A percentile compares a stretch with the other conserved stretches of the same genome.
phyloP scores from a whole-genome alignment of 441 rosid species.

The Euphorbia schlechtendalii region DNA sequence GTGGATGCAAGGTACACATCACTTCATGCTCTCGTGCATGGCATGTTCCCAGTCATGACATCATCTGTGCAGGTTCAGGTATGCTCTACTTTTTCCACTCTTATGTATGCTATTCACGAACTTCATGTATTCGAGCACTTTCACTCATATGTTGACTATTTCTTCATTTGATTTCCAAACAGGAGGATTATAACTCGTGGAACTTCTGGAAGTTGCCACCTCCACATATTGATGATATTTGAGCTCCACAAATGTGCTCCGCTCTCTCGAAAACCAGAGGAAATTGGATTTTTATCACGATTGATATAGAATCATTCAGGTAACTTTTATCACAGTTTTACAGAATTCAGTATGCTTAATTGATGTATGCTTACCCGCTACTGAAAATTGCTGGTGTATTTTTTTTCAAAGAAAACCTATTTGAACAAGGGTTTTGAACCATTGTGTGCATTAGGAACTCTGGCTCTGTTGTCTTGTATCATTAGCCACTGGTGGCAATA shows the following conservation, averaged over 20 bases:
- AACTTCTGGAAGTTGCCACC: slow-evolving; percentile 90
- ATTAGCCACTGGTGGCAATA: slow-evolving; percentile 8
- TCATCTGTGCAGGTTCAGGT: slow-evolving; percentile 62
- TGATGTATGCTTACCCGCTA: not conserved
- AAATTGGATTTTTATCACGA: slow-evolving; percentile 11
- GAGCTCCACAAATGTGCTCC: slow-evolving; percentile 18
- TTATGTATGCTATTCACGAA: too few relatives aligned
- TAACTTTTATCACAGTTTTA: slow-evolving; percentile 7
- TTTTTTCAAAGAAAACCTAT: not conserved
- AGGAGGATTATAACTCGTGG: slow-evolving; percentile 95
- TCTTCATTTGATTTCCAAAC: slow-evolving; percentile 16
- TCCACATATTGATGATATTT: slow-evolving; percentile 37
- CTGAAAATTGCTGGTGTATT: not conserved
- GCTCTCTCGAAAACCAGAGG: slow-evolving; percentile 8
- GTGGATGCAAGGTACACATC: slow-evolving; percentile 71
- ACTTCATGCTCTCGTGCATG: slow-evolving; percentile 74
- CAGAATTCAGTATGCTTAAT: not conserved
- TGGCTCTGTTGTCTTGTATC: not conserved
- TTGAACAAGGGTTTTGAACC: not conserved
- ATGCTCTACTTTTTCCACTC: too few relatives aligned
- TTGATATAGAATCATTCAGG: slow-evolving; percentile 24
- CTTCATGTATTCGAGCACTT: not conserved
- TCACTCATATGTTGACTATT: not conserved
- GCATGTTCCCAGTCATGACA: slow-evolving; percentile 67
- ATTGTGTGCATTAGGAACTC: not conserved